Conservation (phyloP, 2,329 filamentous ascomycete genomes). For the Cladophialophora bantiana region DNA sequence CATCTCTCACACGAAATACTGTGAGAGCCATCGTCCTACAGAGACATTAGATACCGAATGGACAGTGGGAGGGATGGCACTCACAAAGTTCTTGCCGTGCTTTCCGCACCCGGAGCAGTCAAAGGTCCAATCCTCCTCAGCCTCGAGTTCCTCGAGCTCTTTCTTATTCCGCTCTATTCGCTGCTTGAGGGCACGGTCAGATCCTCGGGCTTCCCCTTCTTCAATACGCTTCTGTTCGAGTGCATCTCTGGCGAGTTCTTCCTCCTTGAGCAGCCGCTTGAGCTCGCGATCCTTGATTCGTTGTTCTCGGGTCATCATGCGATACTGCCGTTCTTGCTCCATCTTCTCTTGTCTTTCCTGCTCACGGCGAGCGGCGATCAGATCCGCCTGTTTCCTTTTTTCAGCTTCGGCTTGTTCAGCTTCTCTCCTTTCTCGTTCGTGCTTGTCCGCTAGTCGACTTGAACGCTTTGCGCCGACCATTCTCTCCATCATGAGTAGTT, state of each 20-base stretch:
- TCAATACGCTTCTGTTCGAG: constrained; percentile 72
- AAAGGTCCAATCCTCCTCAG: constrained; percentile 89
- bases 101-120: constrained; percentile 88
- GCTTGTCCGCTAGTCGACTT: constrained; percentile 81
- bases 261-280: constrained; percentile 81
- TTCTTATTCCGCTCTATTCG: constrained; percentile 82
- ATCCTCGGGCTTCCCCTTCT: constrained; percentile 67
- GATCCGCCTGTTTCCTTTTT: constrained; percentile 68
- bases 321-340: constrained; percentile 77
- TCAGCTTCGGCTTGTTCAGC: constrained; percentile 75
- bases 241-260: constrained; percentile 79
- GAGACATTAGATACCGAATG: constrained; percentile 39
- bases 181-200: constrained; percentile 79
- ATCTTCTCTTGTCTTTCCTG: constrained; percentile 67
- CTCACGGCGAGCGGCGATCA: constrained; percentile 67
- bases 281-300: constrained; percentile 85
- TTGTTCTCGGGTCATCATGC: constrained; percentile 83
- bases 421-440: constrained; percentile 78
- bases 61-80: constrained; percentile 37
- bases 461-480: constrained; percentile 94
- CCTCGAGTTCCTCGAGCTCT: constrained; percentile 74
- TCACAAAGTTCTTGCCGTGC: constrained; percentile 77
- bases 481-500: constrained; percentile 81
- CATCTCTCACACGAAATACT: constrained; percentile 93
- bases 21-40: constrained; percentile 84